Conservation (phyloP, 768 basidiomycete species). For the Macrolepiota fuliginosa region DNA sequence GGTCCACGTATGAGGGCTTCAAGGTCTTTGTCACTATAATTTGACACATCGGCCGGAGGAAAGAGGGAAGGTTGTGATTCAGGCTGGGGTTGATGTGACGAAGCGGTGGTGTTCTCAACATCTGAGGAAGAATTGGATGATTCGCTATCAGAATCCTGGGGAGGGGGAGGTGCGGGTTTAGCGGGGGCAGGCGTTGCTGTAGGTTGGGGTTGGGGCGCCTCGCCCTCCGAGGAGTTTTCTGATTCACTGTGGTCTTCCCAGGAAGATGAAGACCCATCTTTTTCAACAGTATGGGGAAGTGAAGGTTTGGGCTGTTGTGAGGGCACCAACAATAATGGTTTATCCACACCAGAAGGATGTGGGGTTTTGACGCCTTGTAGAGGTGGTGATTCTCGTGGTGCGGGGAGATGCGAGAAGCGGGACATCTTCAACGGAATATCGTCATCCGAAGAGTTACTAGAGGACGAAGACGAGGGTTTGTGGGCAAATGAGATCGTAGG, state of each 20-base stretch:
- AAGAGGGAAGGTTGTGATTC: background rate
- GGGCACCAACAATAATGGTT: background rate
- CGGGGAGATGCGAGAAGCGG: background rate
- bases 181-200: background rate
- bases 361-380: background rate
- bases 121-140: background rate
- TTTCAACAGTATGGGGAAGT: background rate
- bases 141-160: background rate
- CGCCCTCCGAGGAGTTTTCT: background rate
- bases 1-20: conserved; percentile 39
- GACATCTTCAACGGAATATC: conserved; percentile 1
- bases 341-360: background rate
- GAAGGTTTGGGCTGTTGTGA: background rate
- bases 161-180: background rate
- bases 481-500: conserved; percentile 4
- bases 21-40: conserved; percentile 30
- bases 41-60: conserved; percentile 13
- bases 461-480: background rate
- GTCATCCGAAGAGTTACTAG: background rate
- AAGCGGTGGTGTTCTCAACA: background rate
- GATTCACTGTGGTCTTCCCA: background rate
- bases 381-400: background rate
- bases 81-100: too few relatives aligned
- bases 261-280: background rate
- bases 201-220: background rate